phyloP scores from a whole-genome alignment of 257 asterid genomes.

The Ilex asprella region DNA sequence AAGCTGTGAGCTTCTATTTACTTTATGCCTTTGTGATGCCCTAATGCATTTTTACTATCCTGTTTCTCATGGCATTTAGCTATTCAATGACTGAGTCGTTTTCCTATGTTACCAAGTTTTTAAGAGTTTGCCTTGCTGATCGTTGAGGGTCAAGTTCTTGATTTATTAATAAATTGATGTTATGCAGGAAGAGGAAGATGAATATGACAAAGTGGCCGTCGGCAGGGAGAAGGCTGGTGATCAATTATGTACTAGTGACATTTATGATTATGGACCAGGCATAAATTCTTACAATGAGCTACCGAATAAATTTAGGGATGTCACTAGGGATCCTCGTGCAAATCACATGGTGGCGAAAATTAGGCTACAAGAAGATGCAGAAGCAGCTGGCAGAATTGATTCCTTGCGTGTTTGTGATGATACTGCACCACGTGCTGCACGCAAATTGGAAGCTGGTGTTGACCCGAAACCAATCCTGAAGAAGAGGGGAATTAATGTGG shows the following conservation, averaged over 20 bases:
- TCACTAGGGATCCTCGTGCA: conserved; percentile 69
- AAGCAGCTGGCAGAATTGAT: conserved; percentile 47
- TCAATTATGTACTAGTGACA: conserved; percentile 42
- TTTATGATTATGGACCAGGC: conserved; percentile 37
- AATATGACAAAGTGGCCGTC: conserved; percentile 73
- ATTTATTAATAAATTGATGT: not conserved
- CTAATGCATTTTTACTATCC: too few species aligned
- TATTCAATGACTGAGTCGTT: not conserved
- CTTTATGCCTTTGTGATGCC: too few species aligned
- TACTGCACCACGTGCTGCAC: conserved; percentile 6
- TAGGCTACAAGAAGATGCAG: conserved; percentile 77
- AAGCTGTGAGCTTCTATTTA: too few species aligned
- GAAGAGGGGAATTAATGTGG: conserved; percentile 31
- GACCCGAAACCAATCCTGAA: conserved; percentile 60
- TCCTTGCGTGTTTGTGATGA: conserved; percentile 33
- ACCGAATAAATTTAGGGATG: conserved; percentile 37
- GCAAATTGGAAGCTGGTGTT: conserved; percentile 1
- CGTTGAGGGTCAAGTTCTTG: too few species aligned
- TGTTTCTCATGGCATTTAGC: not conserved
- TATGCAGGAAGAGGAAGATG: conserved; percentile 85
- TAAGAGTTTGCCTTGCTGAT: too few species aligned
- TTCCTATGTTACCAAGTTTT: not conserved
- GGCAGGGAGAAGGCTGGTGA: conserved; percentile 41
- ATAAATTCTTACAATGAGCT: conserved; percentile 34
- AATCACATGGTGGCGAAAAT: conserved; percentile 66